Base-by-base conservation (phyloP, 129 eudicot genomes). In the Centella asiatica region DNA sequence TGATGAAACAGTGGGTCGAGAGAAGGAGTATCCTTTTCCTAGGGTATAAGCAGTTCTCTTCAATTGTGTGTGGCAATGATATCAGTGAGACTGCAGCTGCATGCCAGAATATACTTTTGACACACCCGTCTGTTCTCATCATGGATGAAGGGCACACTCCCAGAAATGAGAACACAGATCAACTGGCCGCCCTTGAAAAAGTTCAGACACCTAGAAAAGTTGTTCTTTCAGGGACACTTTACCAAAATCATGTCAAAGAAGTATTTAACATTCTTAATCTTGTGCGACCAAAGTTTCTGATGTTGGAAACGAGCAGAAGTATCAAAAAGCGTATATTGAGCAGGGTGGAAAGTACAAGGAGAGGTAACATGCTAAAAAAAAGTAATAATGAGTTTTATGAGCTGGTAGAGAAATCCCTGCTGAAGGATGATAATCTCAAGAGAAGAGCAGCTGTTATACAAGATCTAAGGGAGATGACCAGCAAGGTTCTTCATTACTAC, bases 91-190 rank as follows among this genome's bases (percentile, higher is more conserved):
- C 49, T 29, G 44, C 83, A 33, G 53, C 48, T 37, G 71, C 69
- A 6, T 90, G 95, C 73, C 98, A 84, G 42, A 74, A 77, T 54
- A 77, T 81, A 23, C 57, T 90, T 24, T 54, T 90, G 55, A 71
- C 64, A 17, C 28, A 64, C 44, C 94, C 98, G 15, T 70, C 85
- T 1, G 66, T 87, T 50, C 86, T 90, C 6, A 90, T 87, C 29
- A 37, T 87, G 62, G 98, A 90, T 55, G 95, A 90, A 72, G 95
- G 98, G 20, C 98, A 92, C 80, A 87, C 88, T 10, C 88, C 95
- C 0, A 71, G 98, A 64, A 92, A 92, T 72, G 74, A 74, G 58
- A 77, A 92, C 44, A 92, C 98, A 24, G 88, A 92, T 60, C 76
- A 84, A 18, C 58, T 82, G 53, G 71, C 88, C 44, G 72, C 95